Conservation (phyloP, 345 rosid species). For the Bruguiera parviflora region DNA sequence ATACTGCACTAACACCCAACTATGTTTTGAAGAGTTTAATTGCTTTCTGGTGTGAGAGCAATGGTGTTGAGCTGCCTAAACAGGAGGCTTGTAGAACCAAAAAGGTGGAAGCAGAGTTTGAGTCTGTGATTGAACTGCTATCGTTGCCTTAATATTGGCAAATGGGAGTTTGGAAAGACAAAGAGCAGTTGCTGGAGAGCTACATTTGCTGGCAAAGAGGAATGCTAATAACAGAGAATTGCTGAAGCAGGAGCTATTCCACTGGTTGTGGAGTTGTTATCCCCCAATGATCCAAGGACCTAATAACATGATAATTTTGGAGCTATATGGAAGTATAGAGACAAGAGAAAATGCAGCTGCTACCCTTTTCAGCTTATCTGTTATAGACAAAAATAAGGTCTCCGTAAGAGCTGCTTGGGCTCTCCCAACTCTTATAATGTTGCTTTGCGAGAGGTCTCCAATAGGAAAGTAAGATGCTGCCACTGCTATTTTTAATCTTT, state of each 20-base stretch:
- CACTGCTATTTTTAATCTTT: slow-evolving; percentile 89
- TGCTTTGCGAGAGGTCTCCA: slow-evolving; percentile 86
- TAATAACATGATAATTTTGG: slow-evolving; percentile 96
- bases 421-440: slow-evolving; percentile 71
- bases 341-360: slow-evolving; percentile 99
- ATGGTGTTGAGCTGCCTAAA: slow-evolving; percentile 81
- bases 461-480: slow-evolving; percentile 97
- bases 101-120: slow-evolving; percentile 53
- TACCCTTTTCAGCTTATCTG: slow-evolving; percentile 90
- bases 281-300: slow-evolving; percentile 70
- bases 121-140: slow-evolving; percentile 76
- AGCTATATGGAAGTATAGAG: slow-evolving; percentile 94
- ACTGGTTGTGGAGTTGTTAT: slow-evolving; percentile 74
- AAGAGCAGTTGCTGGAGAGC: slow-evolving; percentile 96
- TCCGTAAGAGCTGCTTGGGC: slow-evolving; percentile 96
- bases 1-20: slow-evolving; percentile 81
- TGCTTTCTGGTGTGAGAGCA: slow-evolving; percentile 94
- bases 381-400: slow-evolving; percentile 89
- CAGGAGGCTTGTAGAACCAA: slow-evolving; percentile 59
- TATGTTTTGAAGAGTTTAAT: slow-evolving; percentile 91
- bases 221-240: slow-evolving; percentile 91
- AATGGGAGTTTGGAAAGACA: slow-evolving; percentile 66
- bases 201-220: slow-evolving; percentile 85
- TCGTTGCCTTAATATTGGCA: slow-evolving; percentile 51
- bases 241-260: slow-evolving; percentile 99